phyloP scores from a whole-genome alignment of 192 early-diverging fungal genomes.

The Podila verticillata region DNA sequence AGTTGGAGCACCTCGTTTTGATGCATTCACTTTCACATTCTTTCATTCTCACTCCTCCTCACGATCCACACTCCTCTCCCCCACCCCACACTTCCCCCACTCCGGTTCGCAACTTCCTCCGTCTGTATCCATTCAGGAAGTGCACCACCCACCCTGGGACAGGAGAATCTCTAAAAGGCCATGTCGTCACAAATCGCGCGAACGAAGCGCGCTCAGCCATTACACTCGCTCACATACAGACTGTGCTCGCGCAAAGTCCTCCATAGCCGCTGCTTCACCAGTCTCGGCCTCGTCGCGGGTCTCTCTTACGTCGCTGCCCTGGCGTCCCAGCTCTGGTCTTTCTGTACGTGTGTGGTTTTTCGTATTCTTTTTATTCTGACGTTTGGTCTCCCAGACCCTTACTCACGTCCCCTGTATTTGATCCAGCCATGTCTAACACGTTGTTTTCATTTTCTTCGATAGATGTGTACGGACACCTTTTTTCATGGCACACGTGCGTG shows the following conservation, averaged over 20 bases:
- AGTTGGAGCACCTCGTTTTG: no score
- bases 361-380: not conserved
- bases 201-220: conserved; percentile 37
- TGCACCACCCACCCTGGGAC: not conserved
- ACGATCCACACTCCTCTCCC: no score
- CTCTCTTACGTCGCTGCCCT: conserved; percentile 31
- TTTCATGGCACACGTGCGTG: conserved; percentile 16
- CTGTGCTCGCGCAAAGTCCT: conserved; percentile 29
- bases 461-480: conserved; percentile 20
- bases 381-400: not conserved
- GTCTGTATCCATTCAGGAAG: not conserved
- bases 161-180: not conserved
- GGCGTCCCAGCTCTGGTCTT: conserved; percentile 22
- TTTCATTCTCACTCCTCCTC: no score
- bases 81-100: no score
- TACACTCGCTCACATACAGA: conserved; percentile 41
- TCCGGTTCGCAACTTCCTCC: no score
- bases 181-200: conserved; percentile 36
- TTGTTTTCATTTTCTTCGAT: not conserved
- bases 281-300: conserved; percentile 20
- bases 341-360: not conserved
- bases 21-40: no score
- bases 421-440: no score
- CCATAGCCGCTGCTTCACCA: conserved; percentile 24
- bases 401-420: no score